Base-by-base conservation (phyloP, 1,284 basidiomycete genomes). In the Anthracocystis panici-leucophaei region DNA sequence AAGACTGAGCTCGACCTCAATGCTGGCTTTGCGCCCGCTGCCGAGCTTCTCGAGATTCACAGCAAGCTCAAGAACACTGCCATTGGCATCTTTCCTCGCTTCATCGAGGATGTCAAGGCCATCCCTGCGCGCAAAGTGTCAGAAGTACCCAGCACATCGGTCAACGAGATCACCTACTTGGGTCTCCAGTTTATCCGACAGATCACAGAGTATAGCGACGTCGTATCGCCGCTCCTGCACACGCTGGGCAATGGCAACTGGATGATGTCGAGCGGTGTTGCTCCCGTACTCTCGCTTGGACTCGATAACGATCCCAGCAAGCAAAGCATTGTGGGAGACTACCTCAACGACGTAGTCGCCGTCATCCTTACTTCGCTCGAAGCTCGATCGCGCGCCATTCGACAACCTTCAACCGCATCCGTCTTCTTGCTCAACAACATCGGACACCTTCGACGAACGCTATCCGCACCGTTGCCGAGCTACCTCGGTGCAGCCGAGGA, bases 381-480 rank as follows among this genome's bases (percentile, higher is more conserved):
- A 57, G 68, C 70, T 9, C 71, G 79, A 1, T 74, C 74, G 9
- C 69, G 63, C 16, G 78, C 81, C 23, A 83, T 81, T 40, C 75
- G 78, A 2, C 79, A 82, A 18, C 75, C 73, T 2, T 70, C 75
- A 2, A 83, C 81, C 8, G 76, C 79, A 2, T 75, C 78, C 12
- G 81, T 83, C 29, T 82, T 82, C 49, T 52, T 82, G 21, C 75
- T 83, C 50, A 82, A 82, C 73, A 80, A 80, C 57, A 75, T 79
- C 46, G 69, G 70, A 9, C 79, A 75, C 55, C 67, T 79, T n/a
- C 65, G 71, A 25, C 57, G 77, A 4, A 65, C 65, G 1, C 53
- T 82, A 1, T 40, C 54, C 5, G 65, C 75, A 1, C 65, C 75
- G 2, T 40, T 71, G 38, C 59, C 68, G 18, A 57, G 51, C 52